Evolutionary conservation across 225 moss, liverwort and hornwort genomes (phyloP), one percentile per base, ranked within the genome.

Genomic region (Polytrichum commune): DNA sequence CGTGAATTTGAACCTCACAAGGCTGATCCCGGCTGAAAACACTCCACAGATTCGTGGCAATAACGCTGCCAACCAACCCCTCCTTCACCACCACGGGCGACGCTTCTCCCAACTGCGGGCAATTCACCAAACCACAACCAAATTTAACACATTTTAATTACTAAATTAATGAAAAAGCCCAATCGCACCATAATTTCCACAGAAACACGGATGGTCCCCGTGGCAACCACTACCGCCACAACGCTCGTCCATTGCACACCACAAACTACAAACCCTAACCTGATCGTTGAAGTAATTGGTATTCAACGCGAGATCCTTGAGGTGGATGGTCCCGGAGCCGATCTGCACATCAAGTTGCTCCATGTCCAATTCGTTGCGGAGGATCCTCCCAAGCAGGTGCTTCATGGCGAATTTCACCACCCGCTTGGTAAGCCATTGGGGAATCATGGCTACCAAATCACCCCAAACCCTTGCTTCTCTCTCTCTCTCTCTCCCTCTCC

Each of bases 261-360:
- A 54, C 18, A 69, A 61, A n/a, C 23, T 16, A 13, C 22, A 28
- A 28, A 35, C 55, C 46, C 76, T 75, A 72, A 96, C 96, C 96
- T 94, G 97, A 27, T 94, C 92, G 69, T 98, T 95, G 32, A 98
- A 86, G 75, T 94, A 98, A 27, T 81, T 79, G 26, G 91, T 91
- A 64, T 98, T 95, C 1, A 98, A 84, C 58, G 83, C 87, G 7
- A 98, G 83, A 18, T 98, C 92, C 74, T 86, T 94, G 38, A 98
- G 83, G 76, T 88, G 88, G 69, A 98, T 87, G 22, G 83, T 88
- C 66, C 97, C 97, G 29, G 94, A 85, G 65, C 92, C 92, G 75
- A 98, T 92, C 85, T 98, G 97, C 78, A 98, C 97, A 76, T 98
- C 97, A 74, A 98, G 94, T 85, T 98, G 97, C 82, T 98, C 94